Percentiles rank a stretch among this genome's conserved stretches.
phyloP scores from a whole-genome alignment of 371 early-diverging fungal genomes.

The Smittium mucronatum region DNA sequence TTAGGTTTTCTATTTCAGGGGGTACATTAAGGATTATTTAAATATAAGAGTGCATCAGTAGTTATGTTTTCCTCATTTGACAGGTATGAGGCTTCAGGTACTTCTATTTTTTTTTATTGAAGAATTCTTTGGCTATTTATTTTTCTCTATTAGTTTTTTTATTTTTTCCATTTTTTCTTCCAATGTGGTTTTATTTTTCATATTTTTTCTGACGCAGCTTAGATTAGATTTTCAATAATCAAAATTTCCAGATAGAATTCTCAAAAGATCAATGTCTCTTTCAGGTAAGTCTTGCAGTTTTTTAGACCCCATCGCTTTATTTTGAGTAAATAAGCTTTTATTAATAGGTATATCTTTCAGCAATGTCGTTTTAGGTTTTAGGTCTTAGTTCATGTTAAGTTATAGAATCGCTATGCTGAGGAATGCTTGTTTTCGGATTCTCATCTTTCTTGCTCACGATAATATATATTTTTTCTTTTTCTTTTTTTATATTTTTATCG shows the following conservation, averaged over 20 bases:
- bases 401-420: too few relatives aligned
- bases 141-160: background rate
- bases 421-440: too few relatives aligned
- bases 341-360: background rate
- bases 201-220: too few relatives aligned
- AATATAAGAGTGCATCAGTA: background rate
- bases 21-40: background rate
- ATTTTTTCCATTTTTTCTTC: background rate
- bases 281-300: background rate
- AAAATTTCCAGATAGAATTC: background rate
- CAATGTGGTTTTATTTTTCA: background rate
- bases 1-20: too few relatives aligned
- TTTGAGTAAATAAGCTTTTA: background rate
- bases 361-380: too few relatives aligned
- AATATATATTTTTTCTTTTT: background rate
- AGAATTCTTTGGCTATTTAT: background rate
- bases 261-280: background rate
- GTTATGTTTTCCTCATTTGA: background rate
- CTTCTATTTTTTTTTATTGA: background rate
- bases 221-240: too few relatives aligned
- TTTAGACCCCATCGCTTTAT: background rate
- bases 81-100: background rate
- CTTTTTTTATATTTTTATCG: background rate
- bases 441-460: too few relatives aligned
- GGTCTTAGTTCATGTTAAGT: too few relatives aligned